These are phyloP conservation scores for Solanum chiquidenum DNA, from an alignment of 257 asterid genomes.

Conservation along the genomic window DNA sequence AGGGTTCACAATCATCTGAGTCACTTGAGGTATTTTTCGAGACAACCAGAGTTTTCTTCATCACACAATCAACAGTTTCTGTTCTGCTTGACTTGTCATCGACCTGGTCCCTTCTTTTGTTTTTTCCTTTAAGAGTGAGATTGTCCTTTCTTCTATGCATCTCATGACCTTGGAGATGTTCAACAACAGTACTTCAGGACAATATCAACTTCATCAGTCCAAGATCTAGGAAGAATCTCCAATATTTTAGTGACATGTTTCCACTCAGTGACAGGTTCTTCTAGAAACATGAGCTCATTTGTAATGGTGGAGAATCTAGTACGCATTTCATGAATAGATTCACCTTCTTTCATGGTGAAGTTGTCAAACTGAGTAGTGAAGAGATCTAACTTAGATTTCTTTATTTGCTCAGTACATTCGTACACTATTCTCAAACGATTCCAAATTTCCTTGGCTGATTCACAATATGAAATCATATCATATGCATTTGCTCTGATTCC, in stretches of 20 bases:
- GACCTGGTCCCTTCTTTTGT: neutral
- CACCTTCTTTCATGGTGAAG: neutral
- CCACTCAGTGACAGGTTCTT: neutral
- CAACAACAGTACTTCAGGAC: neutral
- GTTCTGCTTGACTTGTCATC: neutral
- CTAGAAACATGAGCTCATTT: neutral
- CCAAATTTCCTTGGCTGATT: neutral
- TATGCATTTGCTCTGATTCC: neutral
- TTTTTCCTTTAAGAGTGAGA: neutral
- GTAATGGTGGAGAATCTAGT: neutral
- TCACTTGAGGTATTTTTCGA: neutral
- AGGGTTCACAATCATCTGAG: neutral
- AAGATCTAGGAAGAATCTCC: neutral
- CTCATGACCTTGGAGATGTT: neutral
- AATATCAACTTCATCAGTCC: neutral
- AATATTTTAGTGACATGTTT: neutral
- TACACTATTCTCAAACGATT: neutral
- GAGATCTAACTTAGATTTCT: neutral
- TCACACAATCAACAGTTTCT: neutral
- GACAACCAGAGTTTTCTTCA: neutral
- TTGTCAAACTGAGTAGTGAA: neutral
- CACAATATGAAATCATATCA: neutral
- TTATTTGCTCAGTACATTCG: neutral
- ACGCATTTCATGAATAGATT: neutral
- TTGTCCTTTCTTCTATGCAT: neutral